A percentile compares a stretch with the other conserved stretches of the same genome.
These are phyloP conservation scores for Schrenkiella parvula DNA, from an alignment of 345 rosid genomes.

Conservation along the genomic window DNA sequence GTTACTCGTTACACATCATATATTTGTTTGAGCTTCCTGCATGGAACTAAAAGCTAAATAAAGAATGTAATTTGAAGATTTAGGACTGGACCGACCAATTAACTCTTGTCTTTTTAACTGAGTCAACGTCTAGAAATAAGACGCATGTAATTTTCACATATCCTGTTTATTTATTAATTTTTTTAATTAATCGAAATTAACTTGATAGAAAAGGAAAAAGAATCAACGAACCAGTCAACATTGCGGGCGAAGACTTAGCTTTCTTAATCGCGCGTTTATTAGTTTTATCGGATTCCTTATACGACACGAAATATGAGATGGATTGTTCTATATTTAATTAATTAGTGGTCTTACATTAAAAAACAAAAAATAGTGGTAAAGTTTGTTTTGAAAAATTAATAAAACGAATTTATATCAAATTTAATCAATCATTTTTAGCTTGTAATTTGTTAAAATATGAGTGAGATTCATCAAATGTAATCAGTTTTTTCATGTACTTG, in stretches of 20 bases:
- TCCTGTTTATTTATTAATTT: neutral
- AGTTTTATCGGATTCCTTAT: neutral
- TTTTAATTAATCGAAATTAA: neutral
- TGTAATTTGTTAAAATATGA: too few species aligned
- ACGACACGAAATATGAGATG: neutral
- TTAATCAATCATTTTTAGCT: too few species aligned
- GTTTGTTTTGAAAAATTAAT: too few species aligned
- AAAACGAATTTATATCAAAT: too few species aligned
- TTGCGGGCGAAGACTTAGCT: constrained; percentile 23
- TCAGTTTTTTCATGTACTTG: too few species aligned
- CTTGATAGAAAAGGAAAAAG: neutral
- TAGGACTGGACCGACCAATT: neutral
- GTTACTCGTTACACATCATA: neutral
- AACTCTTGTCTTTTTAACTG: neutral
- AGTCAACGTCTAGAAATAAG: neutral
- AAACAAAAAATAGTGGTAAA: too few species aligned
- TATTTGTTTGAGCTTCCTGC: neutral
- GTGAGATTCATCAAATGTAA: too few species aligned
- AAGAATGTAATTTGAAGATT: neutral
- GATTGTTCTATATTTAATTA: neutral
- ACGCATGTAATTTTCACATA: neutral
- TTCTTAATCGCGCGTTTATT: constrained; percentile 28
- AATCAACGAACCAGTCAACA: constrained; percentile 12
- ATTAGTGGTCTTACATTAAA: neutral
- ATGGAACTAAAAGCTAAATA: neutral